phyloP scores from a whole-genome alignment of 345 rosid genomes.

The Hibiscus mutabilis region DNA sequence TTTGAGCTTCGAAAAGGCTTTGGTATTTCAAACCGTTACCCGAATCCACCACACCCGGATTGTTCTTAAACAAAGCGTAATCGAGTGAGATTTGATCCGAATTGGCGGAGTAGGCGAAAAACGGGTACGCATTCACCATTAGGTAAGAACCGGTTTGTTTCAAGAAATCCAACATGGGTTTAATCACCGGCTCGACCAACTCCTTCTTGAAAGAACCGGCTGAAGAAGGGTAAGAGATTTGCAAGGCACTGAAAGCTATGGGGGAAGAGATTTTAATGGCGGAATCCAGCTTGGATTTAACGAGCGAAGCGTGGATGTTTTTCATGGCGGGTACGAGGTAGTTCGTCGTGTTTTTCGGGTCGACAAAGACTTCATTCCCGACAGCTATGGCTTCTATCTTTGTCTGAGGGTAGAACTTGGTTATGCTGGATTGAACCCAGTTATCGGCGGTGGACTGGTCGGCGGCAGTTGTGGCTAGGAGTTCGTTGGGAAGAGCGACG shows the following conservation, averaged over 20 bases:
- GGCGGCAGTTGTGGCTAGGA: constrained; percentile 53
- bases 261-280: constrained; percentile 69
- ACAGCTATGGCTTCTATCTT: constrained; percentile 74
- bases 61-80: constrained; percentile 61
- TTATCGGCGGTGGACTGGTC: constrained; percentile 63
- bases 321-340: constrained; percentile 82
- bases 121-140: constrained; percentile 83
- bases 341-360: constrained; percentile 58
- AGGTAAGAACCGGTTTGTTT: constrained; percentile 53
- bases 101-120: constrained; percentile 70
- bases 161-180: constrained; percentile 69
- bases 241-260: constrained; percentile 52
- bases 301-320: constrained; percentile 54
- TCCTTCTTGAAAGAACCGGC: constrained; percentile 67
- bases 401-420: constrained; percentile 49
- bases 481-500: constrained; percentile 77
- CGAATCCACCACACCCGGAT: constrained; percentile 63
- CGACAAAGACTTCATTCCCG: constrained; percentile 88
- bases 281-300: constrained; percentile 40
- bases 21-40: constrained; percentile 65
- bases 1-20: constrained; percentile 75
- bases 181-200: constrained; percentile 54
- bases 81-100: constrained; percentile 58
- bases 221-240: constrained; percentile 71
- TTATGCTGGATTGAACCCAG: constrained; percentile 67